Conservation (phyloP, 208 protist species). For the Wallacemonas sp. region DNA sequence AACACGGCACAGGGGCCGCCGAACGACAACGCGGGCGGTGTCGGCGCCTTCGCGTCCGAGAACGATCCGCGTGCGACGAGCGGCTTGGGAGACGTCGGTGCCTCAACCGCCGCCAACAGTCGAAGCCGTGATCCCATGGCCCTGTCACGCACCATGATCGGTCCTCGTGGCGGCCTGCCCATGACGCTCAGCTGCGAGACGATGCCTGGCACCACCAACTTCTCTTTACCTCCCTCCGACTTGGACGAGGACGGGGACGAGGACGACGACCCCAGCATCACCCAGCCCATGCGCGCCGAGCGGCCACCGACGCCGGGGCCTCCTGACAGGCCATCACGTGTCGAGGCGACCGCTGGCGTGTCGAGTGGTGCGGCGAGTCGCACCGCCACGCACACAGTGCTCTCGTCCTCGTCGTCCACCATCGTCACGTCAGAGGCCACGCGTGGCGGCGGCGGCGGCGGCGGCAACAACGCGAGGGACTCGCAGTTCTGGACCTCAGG, state of each 20-base stretch:
- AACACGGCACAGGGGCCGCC: not conserved
- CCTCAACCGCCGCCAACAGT: not conserved
- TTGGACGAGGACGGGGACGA: constrained; percentile 4
- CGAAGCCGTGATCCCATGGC: not conserved
- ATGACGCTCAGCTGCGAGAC: constrained; percentile 6
- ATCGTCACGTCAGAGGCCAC: no score
- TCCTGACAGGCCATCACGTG: no score
- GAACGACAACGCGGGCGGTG: not conserved
- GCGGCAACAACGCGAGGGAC: not conserved
- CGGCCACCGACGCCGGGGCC: no score
- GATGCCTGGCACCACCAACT: constrained; percentile 2
- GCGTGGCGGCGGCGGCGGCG: no score
- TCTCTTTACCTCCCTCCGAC: not conserved
- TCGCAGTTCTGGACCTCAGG: not conserved
- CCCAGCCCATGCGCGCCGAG: not conserved
- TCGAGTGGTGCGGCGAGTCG: no score
- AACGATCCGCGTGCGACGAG: no score
- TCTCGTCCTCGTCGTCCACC: not conserved
- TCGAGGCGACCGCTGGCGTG: no score
- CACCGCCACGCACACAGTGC: no score
- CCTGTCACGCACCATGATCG: not conserved
- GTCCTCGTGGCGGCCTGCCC: not conserved
- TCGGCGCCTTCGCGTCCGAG: not conserved
- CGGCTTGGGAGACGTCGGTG: no score
- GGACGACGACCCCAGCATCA: not conserved